phyloP scores from a whole-genome alignment of 257 asterid genomes.

The Cinchona pubescens region DNA sequence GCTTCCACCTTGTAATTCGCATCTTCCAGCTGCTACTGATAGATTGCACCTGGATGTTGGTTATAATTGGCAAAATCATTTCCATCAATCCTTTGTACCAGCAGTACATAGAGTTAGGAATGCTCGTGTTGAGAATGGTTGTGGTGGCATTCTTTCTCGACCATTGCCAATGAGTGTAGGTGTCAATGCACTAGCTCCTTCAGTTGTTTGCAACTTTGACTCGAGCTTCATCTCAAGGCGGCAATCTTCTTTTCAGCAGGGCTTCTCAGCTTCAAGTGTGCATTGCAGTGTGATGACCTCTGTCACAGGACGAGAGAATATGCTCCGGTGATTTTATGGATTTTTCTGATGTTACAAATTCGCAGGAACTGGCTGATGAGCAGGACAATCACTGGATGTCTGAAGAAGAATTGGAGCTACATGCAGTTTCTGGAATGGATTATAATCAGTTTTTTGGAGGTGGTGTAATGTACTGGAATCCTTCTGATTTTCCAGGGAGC shows the following conservation, averaged over 20 bases:
- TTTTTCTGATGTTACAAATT: slow-evolving; percentile 51
- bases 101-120: slow-evolving; percentile 66
- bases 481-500: slow-evolving; percentile 81
- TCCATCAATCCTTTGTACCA: slow-evolving; percentile 73
- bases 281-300: slow-evolving; percentile 53
- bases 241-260: slow-evolving; percentile 65
- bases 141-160: slow-evolving; percentile 59
- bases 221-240: slow-evolving; percentile 84
- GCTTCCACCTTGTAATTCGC: slow-evolving; percentile 47
- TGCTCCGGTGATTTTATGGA: slow-evolving; percentile 64
- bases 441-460: slow-evolving; percentile 94
- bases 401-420: slow-evolving; percentile 91
- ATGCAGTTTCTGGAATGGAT: slow-evolving; percentile 73
- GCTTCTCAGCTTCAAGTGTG: slow-evolving; percentile 48
- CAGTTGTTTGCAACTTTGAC: slow-evolving; percentile 78
- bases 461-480: slow-evolving; percentile 98
- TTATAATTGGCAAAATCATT: slow-evolving; percentile 79
- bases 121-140: slow-evolving; percentile 61
- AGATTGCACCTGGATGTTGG: slow-evolving; percentile 98
- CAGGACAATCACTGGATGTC: slow-evolving; percentile 89
- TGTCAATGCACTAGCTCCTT: slow-evolving; percentile 57
- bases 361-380: slow-evolving; percentile 76
- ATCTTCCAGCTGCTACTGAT: slow-evolving; percentile 90
- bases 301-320: slow-evolving; percentile 84
- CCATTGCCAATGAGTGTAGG: slow-evolving; percentile 83